A percentile compares a stretch with the other conserved stretches of the same genome.
phyloP scores from a whole-genome alignment of 2,329 filamentous ascomycete species.

The Cladophialophora chaetospira region DNA sequence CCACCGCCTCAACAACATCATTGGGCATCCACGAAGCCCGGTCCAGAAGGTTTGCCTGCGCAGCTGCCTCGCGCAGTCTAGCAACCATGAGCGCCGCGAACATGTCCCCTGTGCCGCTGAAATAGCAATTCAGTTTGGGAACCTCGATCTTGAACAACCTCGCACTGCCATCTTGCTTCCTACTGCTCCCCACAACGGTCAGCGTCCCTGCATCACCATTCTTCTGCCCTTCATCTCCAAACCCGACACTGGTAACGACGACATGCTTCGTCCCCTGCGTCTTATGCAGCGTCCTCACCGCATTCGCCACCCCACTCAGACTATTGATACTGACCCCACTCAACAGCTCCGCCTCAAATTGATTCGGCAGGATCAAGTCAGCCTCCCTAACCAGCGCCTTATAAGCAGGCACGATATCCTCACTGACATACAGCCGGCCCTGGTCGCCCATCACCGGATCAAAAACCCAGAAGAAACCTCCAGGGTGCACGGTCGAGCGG shows the following conservation, averaged over 20 bases:
- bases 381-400: slow-evolving; percentile 76
- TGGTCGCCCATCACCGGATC: slow-evolving; percentile 99
- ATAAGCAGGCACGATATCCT: slow-evolving; percentile 90
- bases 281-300: slow-evolving; percentile 55
- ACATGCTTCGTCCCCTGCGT: slow-evolving; percentile 80
- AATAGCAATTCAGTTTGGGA: slow-evolving; percentile 87
- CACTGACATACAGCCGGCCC: slow-evolving; percentile 83
- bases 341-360: slow-evolving; percentile 93
- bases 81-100: slow-evolving; percentile 90
- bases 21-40: slow-evolving; percentile 72
- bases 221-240: slow-evolving; percentile 8
- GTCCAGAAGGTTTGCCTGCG: slow-evolving; percentile 50
- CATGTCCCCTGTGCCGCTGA: slow-evolving; percentile 97
- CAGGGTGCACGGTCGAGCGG: slow-evolving; percentile 24
- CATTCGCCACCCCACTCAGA: slow-evolving; percentile 27
- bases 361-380: slow-evolving; percentile 91
- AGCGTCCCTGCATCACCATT: not conserved
- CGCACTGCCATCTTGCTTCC: slow-evolving; percentile 53
- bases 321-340: slow-evolving; percentile 20
- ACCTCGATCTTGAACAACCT: slow-evolving; percentile 89
- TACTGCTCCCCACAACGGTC: slow-evolving; percentile 30
- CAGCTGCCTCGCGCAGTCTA: slow-evolving; percentile 76
- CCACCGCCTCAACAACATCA: slow-evolving; percentile 67
- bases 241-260: slow-evolving; percentile 79
- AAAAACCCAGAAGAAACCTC: slow-evolving; percentile 60